phyloP scores from a whole-genome alignment of 2,329 filamentous ascomycete genomes.

The Gremmenia infestans region DNA sequence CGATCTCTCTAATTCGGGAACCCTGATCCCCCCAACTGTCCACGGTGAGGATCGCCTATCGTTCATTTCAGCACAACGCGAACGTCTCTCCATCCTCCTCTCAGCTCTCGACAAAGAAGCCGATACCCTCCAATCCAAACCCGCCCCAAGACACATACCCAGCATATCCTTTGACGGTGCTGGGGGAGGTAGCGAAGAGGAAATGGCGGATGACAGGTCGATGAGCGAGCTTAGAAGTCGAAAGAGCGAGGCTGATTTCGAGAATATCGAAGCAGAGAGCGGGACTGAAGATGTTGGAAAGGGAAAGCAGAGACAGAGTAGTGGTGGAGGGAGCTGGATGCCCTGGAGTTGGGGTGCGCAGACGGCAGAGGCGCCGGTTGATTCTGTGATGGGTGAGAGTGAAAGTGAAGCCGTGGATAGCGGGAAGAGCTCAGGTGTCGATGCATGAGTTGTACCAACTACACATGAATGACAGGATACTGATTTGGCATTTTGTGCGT shows the following conservation, averaged over 20 bases:
- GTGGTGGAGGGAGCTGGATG: slow-evolving; percentile 42
- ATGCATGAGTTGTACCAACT: slow-evolving; percentile 8
- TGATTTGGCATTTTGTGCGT: background rate
- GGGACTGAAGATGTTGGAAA: slow-evolving; percentile 48
- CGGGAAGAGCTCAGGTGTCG: slow-evolving; percentile 19
- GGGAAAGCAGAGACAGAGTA: slow-evolving; percentile 28
- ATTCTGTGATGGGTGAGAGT: slow-evolving; percentile 13
- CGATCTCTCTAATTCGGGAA: slow-evolving; percentile 52
- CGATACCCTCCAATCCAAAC: slow-evolving; percentile 44
- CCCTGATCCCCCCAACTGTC: slow-evolving; percentile 67
- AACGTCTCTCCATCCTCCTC: slow-evolving; percentile 69
- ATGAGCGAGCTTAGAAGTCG: slow-evolving; percentile 66
- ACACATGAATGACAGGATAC: no score
- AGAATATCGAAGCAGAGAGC: slow-evolving; percentile 77
- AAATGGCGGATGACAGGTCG: slow-evolving; percentile 24
- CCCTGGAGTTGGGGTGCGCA: slow-evolving; percentile 43
- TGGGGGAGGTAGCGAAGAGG: slow-evolving; percentile 28
- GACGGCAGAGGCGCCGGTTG: slow-evolving; percentile 4
- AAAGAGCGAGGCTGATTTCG: slow-evolving; percentile 82
- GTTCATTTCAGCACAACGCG: slow-evolving; percentile 75
- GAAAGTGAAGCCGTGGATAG: background rate
- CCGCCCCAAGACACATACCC: slow-evolving; percentile 15
- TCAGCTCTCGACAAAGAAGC: slow-evolving; percentile 78
- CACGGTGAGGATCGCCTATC: slow-evolving; percentile 61
- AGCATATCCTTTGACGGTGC: slow-evolving; percentile 28